Evolutionary conservation across 305 asterid genomes (phyloP).

Genomic region (Fraxinus sp.): DNA sequence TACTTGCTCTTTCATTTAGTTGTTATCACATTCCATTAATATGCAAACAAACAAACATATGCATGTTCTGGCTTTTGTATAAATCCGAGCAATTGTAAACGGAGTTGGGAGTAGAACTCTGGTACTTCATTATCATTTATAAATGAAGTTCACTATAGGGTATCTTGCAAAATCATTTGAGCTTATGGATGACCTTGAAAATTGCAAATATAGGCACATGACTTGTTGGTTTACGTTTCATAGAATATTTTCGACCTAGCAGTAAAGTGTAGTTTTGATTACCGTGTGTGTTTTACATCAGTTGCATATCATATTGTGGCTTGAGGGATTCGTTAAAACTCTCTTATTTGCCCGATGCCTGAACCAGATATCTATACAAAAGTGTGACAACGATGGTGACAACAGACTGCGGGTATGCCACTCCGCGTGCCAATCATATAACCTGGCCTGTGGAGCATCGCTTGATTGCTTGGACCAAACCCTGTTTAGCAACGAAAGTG

Average conservation of each 20-base stretch:
- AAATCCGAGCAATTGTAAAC: neutral
- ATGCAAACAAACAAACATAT: neutral
- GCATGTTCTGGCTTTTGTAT: neutral
- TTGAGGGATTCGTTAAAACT: neutral
- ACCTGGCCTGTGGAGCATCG: conserved; percentile 88
- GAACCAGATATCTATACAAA: conserved; percentile 84
- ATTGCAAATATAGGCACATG: neutral
- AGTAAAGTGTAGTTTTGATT: neutral
- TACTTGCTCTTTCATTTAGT: neutral
- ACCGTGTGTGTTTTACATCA: neutral
- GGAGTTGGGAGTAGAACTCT: neutral
- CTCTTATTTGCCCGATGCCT: neutral
- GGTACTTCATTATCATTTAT: neutral
- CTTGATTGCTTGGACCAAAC: conserved; percentile 93
- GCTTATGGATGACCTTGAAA: neutral
- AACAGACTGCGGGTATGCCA: conserved; percentile 86
- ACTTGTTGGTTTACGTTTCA: neutral
- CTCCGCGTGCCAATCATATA: conserved; percentile 87
- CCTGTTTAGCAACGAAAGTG: conserved; percentile 72
- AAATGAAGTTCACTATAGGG: conserved; percentile 1
- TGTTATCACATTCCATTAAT: neutral
- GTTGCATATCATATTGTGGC: neutral
- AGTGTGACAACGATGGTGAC: conserved; percentile 82
- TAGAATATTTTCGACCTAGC: neutral
- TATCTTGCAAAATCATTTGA: neutral